phyloP scores from a whole-genome alignment of 192 early-diverging fungal genomes.

The Haplosporangium gracile region DNA sequence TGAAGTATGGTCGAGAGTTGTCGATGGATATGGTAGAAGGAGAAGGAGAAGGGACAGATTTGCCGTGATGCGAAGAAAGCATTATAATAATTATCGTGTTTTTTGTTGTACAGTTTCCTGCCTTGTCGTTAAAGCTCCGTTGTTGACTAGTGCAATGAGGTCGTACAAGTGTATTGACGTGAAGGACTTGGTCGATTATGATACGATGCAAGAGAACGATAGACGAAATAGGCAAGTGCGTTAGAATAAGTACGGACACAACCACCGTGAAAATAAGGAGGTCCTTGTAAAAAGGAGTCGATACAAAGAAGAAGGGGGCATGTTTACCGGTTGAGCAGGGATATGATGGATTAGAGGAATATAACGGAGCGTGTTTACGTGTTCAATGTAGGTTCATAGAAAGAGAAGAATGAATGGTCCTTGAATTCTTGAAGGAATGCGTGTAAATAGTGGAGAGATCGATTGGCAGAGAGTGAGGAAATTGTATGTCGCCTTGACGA shows the following conservation, averaged over 20 bases:
- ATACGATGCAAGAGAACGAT: background rate
- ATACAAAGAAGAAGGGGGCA: background rate
- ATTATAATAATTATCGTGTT: background rate
- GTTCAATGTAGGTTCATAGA: background rate
- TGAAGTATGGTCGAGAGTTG: slow-evolving; percentile 17
- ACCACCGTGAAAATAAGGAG: background rate
- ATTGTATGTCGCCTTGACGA: too few species aligned
- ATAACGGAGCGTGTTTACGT: background rate
- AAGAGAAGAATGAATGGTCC: background rate
- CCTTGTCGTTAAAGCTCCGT: background rate
- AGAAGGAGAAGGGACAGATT: background rate
- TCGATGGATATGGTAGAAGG: slow-evolving; percentile 7
- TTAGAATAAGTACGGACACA: background rate
- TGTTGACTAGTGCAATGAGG: background rate
- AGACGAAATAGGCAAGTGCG: background rate
- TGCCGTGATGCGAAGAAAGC: slow-evolving; percentile 52
- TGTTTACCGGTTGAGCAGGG: background rate
- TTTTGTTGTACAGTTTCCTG: background rate
- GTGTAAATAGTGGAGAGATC: background rate
- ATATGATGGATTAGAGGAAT: background rate
- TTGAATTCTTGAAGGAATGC: background rate
- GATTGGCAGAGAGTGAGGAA: background rate
- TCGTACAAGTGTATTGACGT: background rate
- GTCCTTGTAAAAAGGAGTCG: background rate
- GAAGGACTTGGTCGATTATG: background rate